Conservation (phyloP, 164 flowering plant genomes). For the Chloranthus sessilifolius region DNA sequence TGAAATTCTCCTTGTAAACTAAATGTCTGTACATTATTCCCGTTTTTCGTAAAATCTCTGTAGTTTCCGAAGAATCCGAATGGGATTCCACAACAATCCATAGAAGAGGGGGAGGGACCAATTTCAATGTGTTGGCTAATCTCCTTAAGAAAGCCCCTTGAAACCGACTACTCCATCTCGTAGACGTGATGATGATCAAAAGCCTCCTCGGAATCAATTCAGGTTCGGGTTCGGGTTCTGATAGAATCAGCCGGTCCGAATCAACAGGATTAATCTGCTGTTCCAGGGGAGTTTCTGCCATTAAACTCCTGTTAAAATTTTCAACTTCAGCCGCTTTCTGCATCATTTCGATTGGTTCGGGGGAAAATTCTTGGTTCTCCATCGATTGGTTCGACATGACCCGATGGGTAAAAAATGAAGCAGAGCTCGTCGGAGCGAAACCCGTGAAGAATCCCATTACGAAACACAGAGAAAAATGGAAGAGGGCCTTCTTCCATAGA, state of each 20-base stretch:
- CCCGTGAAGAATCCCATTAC: constrained; percentile 93
- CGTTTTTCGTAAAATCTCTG: constrained; percentile 59
- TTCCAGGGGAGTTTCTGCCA: constrained; percentile 21
- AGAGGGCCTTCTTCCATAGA: constrained; percentile 72
- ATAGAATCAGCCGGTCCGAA: no score
- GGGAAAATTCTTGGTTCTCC: constrained; percentile 19
- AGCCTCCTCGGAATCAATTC: constrained; percentile 27
- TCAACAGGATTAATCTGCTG: no score
- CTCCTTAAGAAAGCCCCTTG: constrained; percentile 42
- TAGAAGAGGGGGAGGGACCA: constrained; percentile 65
- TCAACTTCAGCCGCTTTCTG: constrained; percentile 8
- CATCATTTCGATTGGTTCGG: constrained; percentile 19
- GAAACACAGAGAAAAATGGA: constrained; percentile 80
- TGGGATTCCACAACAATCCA: constrained; percentile 78
- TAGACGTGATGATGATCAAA: constrained; percentile 61
- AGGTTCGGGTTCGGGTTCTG: background rate
- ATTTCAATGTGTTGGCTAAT: constrained; percentile 52
- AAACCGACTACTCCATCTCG: constrained; percentile 24
- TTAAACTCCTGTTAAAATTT: constrained; percentile 25
- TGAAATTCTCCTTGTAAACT: constrained; percentile 69
- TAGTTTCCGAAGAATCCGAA: constrained; percentile 39
- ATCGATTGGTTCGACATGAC: constrained; percentile 8
- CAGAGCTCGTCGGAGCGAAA: constrained; percentile 54
- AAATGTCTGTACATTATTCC: constrained; percentile 90
- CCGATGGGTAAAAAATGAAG: constrained; percentile 21